Base-by-base conservation (phyloP, 106 monocot genomes). In the Cymbidium sinense region DNA sequence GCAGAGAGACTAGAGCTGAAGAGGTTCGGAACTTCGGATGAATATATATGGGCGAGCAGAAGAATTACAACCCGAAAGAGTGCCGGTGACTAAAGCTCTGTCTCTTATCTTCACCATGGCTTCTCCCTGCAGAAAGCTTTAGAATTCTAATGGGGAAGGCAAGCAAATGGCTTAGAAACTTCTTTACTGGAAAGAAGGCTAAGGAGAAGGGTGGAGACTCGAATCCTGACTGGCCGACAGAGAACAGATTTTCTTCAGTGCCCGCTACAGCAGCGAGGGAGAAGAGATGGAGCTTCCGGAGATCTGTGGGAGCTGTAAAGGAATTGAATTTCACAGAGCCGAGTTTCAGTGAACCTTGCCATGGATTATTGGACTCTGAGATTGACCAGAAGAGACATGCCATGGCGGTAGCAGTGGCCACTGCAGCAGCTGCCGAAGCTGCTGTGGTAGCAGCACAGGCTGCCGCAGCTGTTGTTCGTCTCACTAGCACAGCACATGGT, bases 271-370 rank as follows among this genome's bases (percentile, higher is more conserved):
- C 61, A 2, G 41, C 81, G 0, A 91, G 81, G 84, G 91, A 91
- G 86, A 92, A 77, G 82, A 75, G 70, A 65, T 93, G 87, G 87
- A 93, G 93, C 70, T 93, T 93, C 74, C 75, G 85, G 39, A 70
- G 82, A 44, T 73, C 82, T 0, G 69, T 70, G 8, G 80, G 51
- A 5, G 62, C 75, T 4, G 19, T 39, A 50, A 83, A 69, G 72
- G 85, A 77, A 18, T 7, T 47, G 82, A 78, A 33, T 75, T 77
- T 44, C 17, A 10, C 47, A 29, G 79, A 70, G 23, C 25, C 19
- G 7, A 78, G 28, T 1, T 74, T 58, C 10, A 52, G 76, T 27
- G 55, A 62, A 30, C 52, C 73, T 0, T 58, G 76, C 31, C 65
- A 36, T 5, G 70, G 70, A 41, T 34, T 82, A 18, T 77, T 73